Evolutionary conservation across 2,329 filamentous ascomycete genomes (phyloP).

Genomic region (Aspergillus awamori): DNA sequence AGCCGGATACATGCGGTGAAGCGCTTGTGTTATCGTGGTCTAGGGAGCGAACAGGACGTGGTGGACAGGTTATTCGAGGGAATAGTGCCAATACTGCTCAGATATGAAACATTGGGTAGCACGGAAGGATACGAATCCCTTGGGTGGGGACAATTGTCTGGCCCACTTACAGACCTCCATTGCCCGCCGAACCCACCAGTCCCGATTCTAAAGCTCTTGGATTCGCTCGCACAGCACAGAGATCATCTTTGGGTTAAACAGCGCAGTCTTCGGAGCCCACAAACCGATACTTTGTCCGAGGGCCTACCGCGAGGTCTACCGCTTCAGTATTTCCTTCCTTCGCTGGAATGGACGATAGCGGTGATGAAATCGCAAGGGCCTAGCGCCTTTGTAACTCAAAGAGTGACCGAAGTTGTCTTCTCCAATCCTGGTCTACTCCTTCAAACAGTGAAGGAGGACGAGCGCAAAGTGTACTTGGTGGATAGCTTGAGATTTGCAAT

Average conservation of each 20-base stretch:
- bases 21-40: background rate
- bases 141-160: background rate
- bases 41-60: background rate
- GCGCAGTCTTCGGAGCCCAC: background rate
- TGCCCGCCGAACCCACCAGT: background rate
- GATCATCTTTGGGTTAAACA: background rate
- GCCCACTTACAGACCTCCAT: background rate
- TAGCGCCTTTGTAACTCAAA: background rate
- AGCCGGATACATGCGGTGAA: background rate
- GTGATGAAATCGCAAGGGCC: background rate
- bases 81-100: background rate
- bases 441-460: background rate
- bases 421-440: background rate
- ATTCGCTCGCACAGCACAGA: background rate
- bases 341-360: background rate
- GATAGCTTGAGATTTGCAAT: background rate
- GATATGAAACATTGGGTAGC: background rate
- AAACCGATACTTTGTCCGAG: background rate
- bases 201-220: background rate
- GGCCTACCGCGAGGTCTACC: background rate
- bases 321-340: background rate
- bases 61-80: background rate
- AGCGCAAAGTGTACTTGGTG: background rate
- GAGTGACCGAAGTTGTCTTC: background rate
- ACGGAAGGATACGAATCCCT: constrained; percentile 12